Evolutionary conservation across 352 stramenopile genomes (phyloP), one percentile per base, ranked within the genome.

Genomic region (Hyaloperonospora arabidopsidis): DNA sequence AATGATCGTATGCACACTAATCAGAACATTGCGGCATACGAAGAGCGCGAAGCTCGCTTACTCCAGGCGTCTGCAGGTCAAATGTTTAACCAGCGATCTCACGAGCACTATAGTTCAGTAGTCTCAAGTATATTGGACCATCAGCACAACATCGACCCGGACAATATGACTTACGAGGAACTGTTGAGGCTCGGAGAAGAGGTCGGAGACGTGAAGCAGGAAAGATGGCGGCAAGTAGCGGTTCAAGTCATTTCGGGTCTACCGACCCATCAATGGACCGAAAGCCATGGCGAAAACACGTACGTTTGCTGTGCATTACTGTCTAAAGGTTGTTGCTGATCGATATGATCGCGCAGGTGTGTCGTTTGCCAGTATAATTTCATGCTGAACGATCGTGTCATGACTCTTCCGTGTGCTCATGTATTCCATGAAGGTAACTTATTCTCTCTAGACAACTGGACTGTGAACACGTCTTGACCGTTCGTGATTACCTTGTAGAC

Each of bases 161-260:
- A 89, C 45, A 84, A 74, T 56, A 91, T 91, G 80, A 83, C 70
- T 10, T 91, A 91, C 65, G 80, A 91, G 53, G 76, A 88, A 50
- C 61, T 91, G 3, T 36, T 91, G 34, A 64, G 78, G 22, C 66
- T 91, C 3, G 80, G 79, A 21, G 80, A 91, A 36, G 49, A 81
- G 45, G 74, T 83, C 11, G 80, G 80, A 6, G 80, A 91, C 34
- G 80, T 91, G 21, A 86, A 81, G 60, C 84, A 84, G 36, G 80
- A 91, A 47, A 66, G 76, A 1, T 91, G 81, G 81, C 66, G 74
- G 7, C 54, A 68, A 58, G 68, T 84, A 48, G 81, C 81, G 15
- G 56, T 79, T 18, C 68, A 87, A 15, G 75, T 87, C 4, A 55
- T 91, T 11, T 87, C 73, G 2, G 67, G 70, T 35, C 64, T 91